Percentiles rank a stretch among this genome's conserved stretches.
These are phyloP conservation scores for Coix lacrymajobi DNA, from an alignment of 176 grass and related monocot genomes.

Conservation along the genomic window DNA sequence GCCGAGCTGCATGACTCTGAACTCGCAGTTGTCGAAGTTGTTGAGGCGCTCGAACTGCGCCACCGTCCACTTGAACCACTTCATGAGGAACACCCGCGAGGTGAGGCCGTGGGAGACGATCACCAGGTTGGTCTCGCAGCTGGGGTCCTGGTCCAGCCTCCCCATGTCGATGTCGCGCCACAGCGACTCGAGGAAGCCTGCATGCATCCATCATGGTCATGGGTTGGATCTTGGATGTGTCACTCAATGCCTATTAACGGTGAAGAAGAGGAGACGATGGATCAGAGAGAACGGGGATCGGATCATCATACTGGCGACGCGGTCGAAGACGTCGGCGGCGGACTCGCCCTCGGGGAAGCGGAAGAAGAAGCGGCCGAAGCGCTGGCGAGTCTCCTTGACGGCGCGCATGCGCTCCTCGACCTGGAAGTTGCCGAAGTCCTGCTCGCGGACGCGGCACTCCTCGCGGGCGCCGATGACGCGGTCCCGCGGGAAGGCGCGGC, in stretches of 20 bases:
- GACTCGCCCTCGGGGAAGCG: slow-evolving; percentile 97
- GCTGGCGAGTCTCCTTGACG: slow-evolving; percentile 76
- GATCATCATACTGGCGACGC: slow-evolving; percentile 63
- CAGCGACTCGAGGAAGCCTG: slow-evolving; percentile 90
- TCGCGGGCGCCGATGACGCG: slow-evolving; percentile 85
- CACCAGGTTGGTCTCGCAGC: slow-evolving; percentile 74
- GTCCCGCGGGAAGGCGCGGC: slow-evolving; percentile 60
- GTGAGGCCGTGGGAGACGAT: slow-evolving; percentile 91
- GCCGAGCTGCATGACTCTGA: slow-evolving; percentile 89
- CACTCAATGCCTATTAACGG: neutral
- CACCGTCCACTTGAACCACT: slow-evolving; percentile 99
- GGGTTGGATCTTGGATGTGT: neutral
- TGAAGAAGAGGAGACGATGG: neutral
- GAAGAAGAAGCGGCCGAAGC: slow-evolving; percentile 96
- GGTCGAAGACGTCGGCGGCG: slow-evolving; percentile 93
- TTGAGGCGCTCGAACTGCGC: slow-evolving; percentile 90
- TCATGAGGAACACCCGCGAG: slow-evolving; percentile 92
- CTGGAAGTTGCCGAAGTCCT: slow-evolving; percentile 99
- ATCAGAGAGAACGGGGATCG: neutral
- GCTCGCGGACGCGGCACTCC: slow-evolving; percentile 94
- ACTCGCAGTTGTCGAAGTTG: slow-evolving; percentile 87
- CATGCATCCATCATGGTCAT: neutral
- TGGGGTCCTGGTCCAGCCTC: slow-evolving; percentile 49
- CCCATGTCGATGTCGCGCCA: slow-evolving; percentile 97
- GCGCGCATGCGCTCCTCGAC: slow-evolving; percentile 85